phyloP scores from a whole-genome alignment of 257 asterid genomes.

The Solanum lycopersicoides region DNA sequence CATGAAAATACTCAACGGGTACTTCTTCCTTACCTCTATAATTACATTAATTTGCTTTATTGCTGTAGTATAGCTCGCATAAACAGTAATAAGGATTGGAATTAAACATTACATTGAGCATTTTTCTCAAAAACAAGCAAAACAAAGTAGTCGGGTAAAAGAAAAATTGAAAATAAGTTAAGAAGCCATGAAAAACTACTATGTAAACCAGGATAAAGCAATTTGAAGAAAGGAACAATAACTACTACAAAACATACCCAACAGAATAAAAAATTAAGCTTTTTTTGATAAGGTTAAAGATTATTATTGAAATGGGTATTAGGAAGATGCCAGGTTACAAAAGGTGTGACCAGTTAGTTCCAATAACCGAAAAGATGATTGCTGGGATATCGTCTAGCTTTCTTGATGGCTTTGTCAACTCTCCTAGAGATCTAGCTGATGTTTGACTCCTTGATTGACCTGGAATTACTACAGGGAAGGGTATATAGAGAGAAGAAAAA shows the following conservation, averaged over 20 bases:
- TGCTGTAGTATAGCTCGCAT: background rate
- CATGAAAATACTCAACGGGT: slow-evolving; percentile 72
- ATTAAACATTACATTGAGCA: background rate
- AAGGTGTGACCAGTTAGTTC: background rate
- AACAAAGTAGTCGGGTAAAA: background rate
- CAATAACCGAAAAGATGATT: background rate
- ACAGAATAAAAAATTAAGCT: background rate
- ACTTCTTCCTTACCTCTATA: background rate
- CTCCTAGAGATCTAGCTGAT: background rate
- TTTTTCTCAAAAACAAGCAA: background rate
- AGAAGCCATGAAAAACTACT: background rate
- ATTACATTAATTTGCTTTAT: background rate
- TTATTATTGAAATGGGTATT: background rate
- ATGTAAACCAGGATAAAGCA: background rate
- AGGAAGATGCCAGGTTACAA: background rate
- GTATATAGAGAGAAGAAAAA: background rate
- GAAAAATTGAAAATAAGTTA: background rate
- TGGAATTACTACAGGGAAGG: background rate
- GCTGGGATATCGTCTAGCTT: background rate
- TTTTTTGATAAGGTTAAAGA: background rate
- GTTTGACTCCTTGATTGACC: background rate
- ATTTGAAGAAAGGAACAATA: background rate
- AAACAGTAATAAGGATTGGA: background rate
- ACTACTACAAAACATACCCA: background rate
- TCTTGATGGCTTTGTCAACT: background rate